Evolutionary conservation across 148 eudicot genomes (phyloP).

Genomic region (Silene uniflora): DNA sequence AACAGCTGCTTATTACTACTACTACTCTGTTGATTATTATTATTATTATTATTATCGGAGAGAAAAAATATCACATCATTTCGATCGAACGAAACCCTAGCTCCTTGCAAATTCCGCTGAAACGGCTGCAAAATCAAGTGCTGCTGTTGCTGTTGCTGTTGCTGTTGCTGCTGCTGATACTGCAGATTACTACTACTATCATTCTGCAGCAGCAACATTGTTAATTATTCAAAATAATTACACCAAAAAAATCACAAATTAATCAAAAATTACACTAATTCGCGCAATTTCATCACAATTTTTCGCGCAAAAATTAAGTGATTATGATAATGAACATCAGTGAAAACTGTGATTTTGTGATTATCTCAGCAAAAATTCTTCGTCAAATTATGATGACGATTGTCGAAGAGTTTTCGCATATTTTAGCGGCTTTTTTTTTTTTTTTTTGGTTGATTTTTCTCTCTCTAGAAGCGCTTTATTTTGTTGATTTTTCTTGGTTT

Average conservation of each 20-base stretch:
- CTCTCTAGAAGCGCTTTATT: neutral
- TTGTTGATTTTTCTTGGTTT: neutral
- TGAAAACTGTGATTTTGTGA: neutral
- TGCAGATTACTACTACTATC: conserved; percentile 34
- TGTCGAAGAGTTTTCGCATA: neutral
- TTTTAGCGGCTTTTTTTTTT: neutral
- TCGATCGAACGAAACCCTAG: conserved; percentile 54
- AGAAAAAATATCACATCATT: conserved; percentile 29
- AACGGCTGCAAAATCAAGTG: conserved; percentile 32
- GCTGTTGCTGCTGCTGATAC: conserved; percentile 29
- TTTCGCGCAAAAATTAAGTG: neutral
- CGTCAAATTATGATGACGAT: conserved; percentile 1
- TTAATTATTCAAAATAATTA: neutral
- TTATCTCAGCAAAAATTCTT: neutral
- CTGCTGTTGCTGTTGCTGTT: conserved; percentile 15
- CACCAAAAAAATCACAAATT: neutral
- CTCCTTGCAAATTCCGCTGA: conserved; percentile 35
- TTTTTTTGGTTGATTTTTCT: neutral
- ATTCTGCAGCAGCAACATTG: conserved; percentile 54
- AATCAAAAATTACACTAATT: neutral
- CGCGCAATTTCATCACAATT: neutral
- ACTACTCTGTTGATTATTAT: conserved; percentile 10
- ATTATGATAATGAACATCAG: neutral
- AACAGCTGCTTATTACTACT: neutral
- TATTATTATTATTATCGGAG: conserved; percentile 16